These are phyloP conservation scores for Lyophyllum decastes DNA, from an alignment of 768 basidiomycete species.

Conservation along the genomic window DNA sequence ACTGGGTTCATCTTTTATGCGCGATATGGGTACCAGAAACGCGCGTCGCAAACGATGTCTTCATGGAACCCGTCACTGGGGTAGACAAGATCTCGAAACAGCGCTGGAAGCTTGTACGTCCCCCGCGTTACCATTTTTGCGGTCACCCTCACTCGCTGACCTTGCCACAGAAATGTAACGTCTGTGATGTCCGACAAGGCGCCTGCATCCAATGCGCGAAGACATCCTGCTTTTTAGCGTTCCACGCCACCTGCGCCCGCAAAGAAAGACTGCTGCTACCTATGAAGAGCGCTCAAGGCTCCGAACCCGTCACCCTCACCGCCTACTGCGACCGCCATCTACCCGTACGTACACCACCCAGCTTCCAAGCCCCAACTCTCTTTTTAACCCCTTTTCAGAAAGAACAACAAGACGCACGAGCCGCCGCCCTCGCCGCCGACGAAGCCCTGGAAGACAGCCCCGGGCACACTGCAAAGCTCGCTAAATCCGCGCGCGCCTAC, in stretches of 20 bases:
- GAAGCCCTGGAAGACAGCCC: slow-evolving; percentile 42
- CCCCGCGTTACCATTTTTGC: background rate
- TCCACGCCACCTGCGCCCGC: slow-evolving; percentile 93
- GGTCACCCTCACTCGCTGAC: too few species aligned
- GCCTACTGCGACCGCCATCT: slow-evolving; percentile 92
- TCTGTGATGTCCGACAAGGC: slow-evolving; percentile 56
- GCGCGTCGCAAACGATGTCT: slow-evolving; percentile 88
- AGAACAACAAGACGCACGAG: slow-evolving; percentile 67
- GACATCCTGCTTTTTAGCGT: slow-evolving; percentile 86
- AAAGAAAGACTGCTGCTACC: slow-evolving; percentile 83
- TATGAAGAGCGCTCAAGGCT: slow-evolving; percentile 81
- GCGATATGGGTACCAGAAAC: slow-evolving; percentile 98
- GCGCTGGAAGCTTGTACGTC: slow-evolving; percentile 88
- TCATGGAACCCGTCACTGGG: slow-evolving; percentile 97
- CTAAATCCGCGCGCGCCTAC: slow-evolving; percentile 87
- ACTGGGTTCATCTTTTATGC: slow-evolving; percentile 96
- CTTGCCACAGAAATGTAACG: slow-evolving; percentile 42
- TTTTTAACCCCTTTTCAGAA: slow-evolving; percentile 38
- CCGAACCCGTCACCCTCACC: slow-evolving; percentile 71
- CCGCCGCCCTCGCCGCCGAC: slow-evolving; percentile 54
- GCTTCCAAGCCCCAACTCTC: background rate
- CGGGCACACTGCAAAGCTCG: slow-evolving; percentile 41
- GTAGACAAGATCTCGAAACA: slow-evolving; percentile 86
- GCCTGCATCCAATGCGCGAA: slow-evolving; percentile 98
- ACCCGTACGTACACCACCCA: slow-evolving; percentile 56